Evolutionary conservation across 768 basidiomycete genomes (phyloP), one percentile per base, ranked within the genome.

Genomic region (Zangia roseola): DNA sequence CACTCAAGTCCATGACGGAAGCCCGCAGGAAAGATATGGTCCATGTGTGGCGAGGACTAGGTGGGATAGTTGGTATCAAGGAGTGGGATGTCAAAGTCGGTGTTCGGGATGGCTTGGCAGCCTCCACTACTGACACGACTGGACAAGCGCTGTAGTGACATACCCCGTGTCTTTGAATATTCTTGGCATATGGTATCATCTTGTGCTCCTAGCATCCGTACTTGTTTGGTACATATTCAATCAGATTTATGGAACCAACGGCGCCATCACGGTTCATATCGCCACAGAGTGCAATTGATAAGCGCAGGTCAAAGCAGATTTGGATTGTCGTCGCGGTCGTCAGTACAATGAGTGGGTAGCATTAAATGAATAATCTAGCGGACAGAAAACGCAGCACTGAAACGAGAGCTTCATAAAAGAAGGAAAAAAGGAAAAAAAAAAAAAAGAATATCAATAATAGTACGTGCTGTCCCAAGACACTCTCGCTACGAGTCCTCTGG

Each of bases 21-120:
- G 73, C 76, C 49, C 75, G 81, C 36, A 71, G 73, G 42, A 68
- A 71, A 33, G 61, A 40, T 16, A 79, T 81, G 76, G 70, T 77
- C 54, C 74, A 75, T 39, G 77, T 73, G 33, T 95, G 93, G 93
- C 73, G 72, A 38, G 66, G 70, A 43, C 70, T 86, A 19, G 93
- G 92, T 2, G 88, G 75, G 2, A 74, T 59, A 43, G 72, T 92
- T 20, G 92, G 92, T 1, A 62, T 84, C 28, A 83, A 79, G 60
- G 92, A 95, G 62, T 90, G 84, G 80, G 85, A 88, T 20, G 83
- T 87, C 57, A 92, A 91, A 64, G 37, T 64, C 33, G 49, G 53
- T 8, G 49, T 57, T 17, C 56, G 56, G 10, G 64, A 64, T 34
- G 57, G 49, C 28, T 12, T 40, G 38, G 8, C 49, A 7, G 8